Evolutionary conservation across 495 filamentous ascomycete species (phyloP).

Genomic region (Filosporella fistucella): DNA sequence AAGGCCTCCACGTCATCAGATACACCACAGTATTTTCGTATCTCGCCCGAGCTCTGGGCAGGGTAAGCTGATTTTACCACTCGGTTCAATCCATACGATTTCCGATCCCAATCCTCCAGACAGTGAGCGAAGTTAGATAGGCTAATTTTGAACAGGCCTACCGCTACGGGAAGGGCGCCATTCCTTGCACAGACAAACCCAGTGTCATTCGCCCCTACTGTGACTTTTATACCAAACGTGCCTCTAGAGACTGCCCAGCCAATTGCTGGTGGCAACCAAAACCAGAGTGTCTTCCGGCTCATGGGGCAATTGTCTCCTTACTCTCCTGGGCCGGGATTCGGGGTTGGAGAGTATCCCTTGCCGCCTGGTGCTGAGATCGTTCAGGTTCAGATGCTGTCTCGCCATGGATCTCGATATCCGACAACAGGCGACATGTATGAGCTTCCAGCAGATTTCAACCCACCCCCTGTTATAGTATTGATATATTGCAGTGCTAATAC

Average conservation of each 20-base stretch:
- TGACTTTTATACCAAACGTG: conserved; percentile 46
- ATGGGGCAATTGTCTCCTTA: conserved; percentile 48
- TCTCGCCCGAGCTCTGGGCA: conserved; percentile 34
- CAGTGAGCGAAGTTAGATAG: no score
- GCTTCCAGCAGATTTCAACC: no score
- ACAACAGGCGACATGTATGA: no score
- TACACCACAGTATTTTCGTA: conserved; percentile 54
- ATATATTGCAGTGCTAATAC: no score
- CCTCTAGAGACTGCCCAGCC: conserved; percentile 55
- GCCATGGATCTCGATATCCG: conserved; percentile 79
- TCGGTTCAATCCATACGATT: no score
- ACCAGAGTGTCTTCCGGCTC: conserved; percentile 49
- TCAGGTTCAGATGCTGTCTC: conserved; percentile 61
- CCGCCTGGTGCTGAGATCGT: conserved; percentile 50
- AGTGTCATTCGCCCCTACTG: conserved; percentile 36
- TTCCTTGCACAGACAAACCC: conserved; percentile 55
- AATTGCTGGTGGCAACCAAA: conserved; percentile 38
- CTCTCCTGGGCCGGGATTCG: conserved; percentile 41
- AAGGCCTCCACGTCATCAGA: conserved; percentile 4
- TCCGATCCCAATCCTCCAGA: no score
- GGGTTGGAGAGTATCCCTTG: conserved; percentile 50
- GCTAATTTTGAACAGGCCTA: no score
- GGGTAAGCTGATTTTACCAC: no score
- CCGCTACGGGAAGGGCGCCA: conserved; percentile 49
- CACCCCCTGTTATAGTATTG: no score